Base-by-base conservation (phyloP, 106 monocot genomes). In the Dendrobium chrysotoxum region DNA sequence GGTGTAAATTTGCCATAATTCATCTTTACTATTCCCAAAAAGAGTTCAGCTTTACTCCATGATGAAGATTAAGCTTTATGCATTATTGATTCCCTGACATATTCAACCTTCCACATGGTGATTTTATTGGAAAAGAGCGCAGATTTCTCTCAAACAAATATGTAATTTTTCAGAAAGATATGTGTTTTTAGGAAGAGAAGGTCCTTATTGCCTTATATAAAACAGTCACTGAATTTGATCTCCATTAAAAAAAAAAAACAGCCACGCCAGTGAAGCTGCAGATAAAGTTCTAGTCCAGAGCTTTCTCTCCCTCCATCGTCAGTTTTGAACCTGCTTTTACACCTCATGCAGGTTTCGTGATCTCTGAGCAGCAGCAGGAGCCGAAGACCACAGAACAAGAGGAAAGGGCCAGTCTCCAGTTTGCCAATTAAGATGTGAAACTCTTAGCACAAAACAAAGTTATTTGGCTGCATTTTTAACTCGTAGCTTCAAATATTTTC, bases 261-360 rank as follows among this genome's bases (percentile, higher is more conserved):
- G 15, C 28, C 4, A 8, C 68, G 11, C 15, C 50, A 50, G 13
- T 50, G 16, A 16, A 50, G 50, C 13, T 16, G 3, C 50, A 50
- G 50, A 50, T 50, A 50, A 50, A 50, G 50, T 50, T 50, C 50
- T 1, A 50, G 50, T 50, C 2, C 50, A 50, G 13, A 50, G 35
- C 30, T 26, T 18, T 41, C 41, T 41, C 74, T 73, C 41, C 5
- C 9, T 40, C 8, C n/a, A 20, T 40, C 40, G 17, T 40, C 41
- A 75, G 74, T 16, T 21, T 75, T 42, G 38, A 28, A 15, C 71
- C 71, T 65, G 35, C 38, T 26, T 70, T 70, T 30, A 71, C 12
- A 35, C 15, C 28, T 38, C 71, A 71, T 75, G 74, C 74, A 75
- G 74, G 17, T 73, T 73, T 73, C 73, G 38, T 75, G 74, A 40